Base-by-base conservation (phyloP, 805 yeast species). In the Ogataea ganodermae region DNA sequence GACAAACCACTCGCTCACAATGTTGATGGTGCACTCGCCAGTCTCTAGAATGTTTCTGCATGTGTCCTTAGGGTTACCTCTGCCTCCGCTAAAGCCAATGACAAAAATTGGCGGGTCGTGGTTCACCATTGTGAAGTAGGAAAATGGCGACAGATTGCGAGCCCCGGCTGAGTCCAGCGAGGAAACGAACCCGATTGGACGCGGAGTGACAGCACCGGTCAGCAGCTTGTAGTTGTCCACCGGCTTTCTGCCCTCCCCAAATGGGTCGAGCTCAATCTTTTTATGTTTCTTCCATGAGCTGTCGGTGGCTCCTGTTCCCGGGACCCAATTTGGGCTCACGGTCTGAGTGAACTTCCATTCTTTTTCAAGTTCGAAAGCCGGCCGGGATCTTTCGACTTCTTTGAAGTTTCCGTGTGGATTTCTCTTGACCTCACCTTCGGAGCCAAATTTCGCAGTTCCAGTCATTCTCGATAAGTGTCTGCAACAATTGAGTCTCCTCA, bases 121-220 rank as follows among this genome's bases (percentile, higher is more conserved):
- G 40, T 67, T 68, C 13, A 75, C 73, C 20, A 79, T 51, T 21
- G 65, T 67, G 59, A 79, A 79, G 61, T 70, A 83, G 10, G 84
- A 79, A 56, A 77, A 82, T n/a, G 87, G 87, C 1, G 87, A 78
- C 32, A 82, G 60, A 57, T 82, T 82, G 24, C 55, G 54, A 1
- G 53, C 56, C 1, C 85, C 84, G 9, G 69, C 67, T 6, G 53
- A 50, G 22, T 69, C 60, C 1, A 76, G 57, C 0, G 84, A 72
- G 4, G 85, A 75, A 2, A 82, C 62, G 47, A 82, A 75, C 4
- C 80, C 87, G 55, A 82, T 72, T 6, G 86, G 86, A 47, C 88
- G 70, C 2, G 88, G 88, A 1, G 73, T 68, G 14, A 83, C 56
- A 1, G 78, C 83, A 10, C 80, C 68, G n/a, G 71, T 71, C 23